A percentile compares a stretch with the other conserved stretches of the same genome.
phyloP scores from a whole-genome alignment of 2,329 filamentous ascomycete genomes.

The Paecilomyces sp. region DNA sequence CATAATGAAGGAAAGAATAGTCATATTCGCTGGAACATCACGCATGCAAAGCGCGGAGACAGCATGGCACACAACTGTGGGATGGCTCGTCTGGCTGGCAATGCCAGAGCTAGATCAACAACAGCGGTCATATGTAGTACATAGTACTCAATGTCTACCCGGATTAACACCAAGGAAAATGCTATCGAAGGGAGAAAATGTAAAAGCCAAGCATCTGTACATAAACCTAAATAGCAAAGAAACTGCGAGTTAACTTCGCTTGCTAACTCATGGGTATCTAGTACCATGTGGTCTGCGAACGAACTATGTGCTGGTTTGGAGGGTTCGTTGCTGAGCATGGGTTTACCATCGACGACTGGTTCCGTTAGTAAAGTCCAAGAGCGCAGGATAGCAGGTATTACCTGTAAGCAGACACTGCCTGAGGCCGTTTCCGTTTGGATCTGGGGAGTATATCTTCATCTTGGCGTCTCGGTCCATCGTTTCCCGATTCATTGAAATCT shows the following conservation, averaged over 20 bases:
- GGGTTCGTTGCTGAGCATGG: background rate
- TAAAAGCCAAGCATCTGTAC: background rate
- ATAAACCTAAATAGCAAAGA: background rate
- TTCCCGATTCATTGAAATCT: slow-evolving; percentile 11
- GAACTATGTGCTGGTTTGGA: background rate
- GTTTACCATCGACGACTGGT: slow-evolving; percentile 34
- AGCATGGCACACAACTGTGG: no score
- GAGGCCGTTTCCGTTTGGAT: slow-evolving; percentile 30
- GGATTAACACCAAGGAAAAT: background rate
- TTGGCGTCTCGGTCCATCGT: slow-evolving; percentile 20
- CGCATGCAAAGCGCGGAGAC: no score
- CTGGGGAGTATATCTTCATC: slow-evolving; percentile 24
- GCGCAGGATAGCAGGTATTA: slow-evolving; percentile 10
- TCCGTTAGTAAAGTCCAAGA: slow-evolving; percentile 8
- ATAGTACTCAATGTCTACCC: background rate
- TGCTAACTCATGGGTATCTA: slow-evolving; percentile 9
- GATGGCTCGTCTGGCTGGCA: no score
- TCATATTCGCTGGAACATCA: no score
- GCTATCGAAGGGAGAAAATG: background rate
- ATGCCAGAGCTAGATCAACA: no score
- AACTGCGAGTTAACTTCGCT: background rate
- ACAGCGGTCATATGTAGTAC: no score
- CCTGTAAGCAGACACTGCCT: slow-evolving; percentile 34
- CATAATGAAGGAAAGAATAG: no score
- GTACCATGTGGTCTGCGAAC: slow-evolving; percentile 6